Evolutionary conservation across 306 rosid genomes (phyloP).

Genomic region (Dalbergia cochinchinensis): DNA sequence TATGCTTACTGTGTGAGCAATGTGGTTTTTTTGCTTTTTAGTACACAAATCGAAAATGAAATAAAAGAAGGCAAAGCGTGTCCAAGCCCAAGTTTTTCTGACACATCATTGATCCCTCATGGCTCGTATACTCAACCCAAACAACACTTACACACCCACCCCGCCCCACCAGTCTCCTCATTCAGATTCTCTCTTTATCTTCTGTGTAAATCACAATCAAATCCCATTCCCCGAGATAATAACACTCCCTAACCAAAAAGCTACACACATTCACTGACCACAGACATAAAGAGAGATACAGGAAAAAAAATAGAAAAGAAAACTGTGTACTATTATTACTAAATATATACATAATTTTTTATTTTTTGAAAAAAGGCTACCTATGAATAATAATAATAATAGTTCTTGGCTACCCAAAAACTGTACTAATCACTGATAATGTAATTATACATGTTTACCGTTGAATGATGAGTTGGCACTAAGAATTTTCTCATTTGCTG

Average conservation of each 20-base stretch:
- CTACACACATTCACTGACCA: slow-evolving; percentile 21
- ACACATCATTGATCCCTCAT: slow-evolving; percentile 41
- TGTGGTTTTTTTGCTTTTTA: slow-evolving; percentile 51
- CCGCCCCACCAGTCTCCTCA: slow-evolving; percentile 6
- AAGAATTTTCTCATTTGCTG: too few relatives aligned
- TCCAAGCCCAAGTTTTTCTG: slow-evolving; percentile 59
- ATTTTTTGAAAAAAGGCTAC: too few relatives aligned
- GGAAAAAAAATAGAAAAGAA: neutral
- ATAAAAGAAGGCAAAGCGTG: slow-evolving; percentile 48
- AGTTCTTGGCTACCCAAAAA: too few relatives aligned
- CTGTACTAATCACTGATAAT: too few relatives aligned
- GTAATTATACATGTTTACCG: too few relatives aligned
- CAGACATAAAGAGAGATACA: slow-evolving; percentile 5
- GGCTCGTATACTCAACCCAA: neutral
- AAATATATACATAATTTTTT: neutral
- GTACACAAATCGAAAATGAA: slow-evolving; percentile 42
- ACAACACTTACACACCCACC: neutral
- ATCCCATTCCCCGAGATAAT: slow-evolving; percentile 43
- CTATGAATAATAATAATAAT: too few relatives aligned
- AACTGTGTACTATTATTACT: neutral
- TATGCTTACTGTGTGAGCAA: slow-evolving; percentile 6
- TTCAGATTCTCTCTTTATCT: slow-evolving; percentile 43
- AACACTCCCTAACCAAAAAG: slow-evolving; percentile 41
- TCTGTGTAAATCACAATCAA: slow-evolving; percentile 55
- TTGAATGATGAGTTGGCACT: too few relatives aligned